These are phyloP conservation scores for Podospora pseudoanserina DNA, from an alignment of 495 filamentous ascomycete species.

Conservation along the genomic window DNA sequence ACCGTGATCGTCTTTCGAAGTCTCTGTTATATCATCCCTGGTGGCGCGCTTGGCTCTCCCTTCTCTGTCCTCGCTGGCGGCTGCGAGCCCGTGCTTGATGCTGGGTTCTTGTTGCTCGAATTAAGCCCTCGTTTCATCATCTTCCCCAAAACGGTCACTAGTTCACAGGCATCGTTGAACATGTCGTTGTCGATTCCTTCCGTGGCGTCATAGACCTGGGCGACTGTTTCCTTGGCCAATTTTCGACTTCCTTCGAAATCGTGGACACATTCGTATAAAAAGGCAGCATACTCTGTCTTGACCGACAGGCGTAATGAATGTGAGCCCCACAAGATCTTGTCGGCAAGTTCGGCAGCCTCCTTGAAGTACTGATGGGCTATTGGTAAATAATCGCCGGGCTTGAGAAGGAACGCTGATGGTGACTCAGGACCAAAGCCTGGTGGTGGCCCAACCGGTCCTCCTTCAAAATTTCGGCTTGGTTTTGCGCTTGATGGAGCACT, in stretches of 20 bases:
- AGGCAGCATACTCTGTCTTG: constrained; percentile 91
- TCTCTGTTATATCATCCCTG: constrained; percentile 30
- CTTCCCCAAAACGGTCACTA: constrained; percentile 68
- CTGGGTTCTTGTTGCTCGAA: constrained; percentile 27
- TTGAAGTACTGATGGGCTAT: constrained; percentile 76
- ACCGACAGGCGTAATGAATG: constrained; percentile 88
- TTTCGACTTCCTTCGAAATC: constrained; percentile 69
- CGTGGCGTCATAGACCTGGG: constrained; percentile 83
- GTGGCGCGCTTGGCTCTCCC: constrained; percentile 18
- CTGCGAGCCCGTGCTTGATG: constrained; percentile 28
- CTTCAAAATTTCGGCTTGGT: constrained; percentile 35
- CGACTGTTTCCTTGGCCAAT: constrained; percentile 76
- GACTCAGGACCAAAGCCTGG: constrained; percentile 50
- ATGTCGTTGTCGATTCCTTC: constrained; percentile 92
- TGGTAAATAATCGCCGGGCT: constrained; percentile 76
- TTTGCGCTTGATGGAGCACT: constrained; percentile 7
- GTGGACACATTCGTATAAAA: constrained; percentile 89
- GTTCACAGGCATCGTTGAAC: constrained; percentile 72
- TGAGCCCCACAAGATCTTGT: constrained; percentile 71
- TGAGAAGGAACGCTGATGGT: constrained; percentile 66
- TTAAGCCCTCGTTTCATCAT: constrained; percentile 69
- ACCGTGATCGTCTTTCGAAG: not conserved
- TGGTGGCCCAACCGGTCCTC: constrained; percentile 48
- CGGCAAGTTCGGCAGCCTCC: constrained; percentile 70
- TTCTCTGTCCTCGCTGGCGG: constrained; percentile 26